Base-by-base conservation (phyloP, 2,329 filamentous ascomycete species). In the Fusarium albosuccineum region DNA sequence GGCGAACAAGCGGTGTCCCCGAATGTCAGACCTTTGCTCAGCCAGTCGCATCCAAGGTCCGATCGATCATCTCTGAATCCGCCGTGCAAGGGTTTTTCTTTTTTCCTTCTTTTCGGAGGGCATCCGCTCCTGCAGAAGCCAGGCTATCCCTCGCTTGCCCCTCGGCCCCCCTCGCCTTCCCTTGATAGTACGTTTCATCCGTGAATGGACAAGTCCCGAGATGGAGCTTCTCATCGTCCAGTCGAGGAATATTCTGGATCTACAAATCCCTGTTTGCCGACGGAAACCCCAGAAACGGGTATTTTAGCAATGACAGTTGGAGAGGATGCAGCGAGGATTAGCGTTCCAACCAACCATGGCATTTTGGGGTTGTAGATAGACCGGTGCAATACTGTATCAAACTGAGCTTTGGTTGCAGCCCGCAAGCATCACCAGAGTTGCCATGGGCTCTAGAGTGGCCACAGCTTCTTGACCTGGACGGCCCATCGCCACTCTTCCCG, bases 121-220 rank as follows among this genome's bases (percentile, higher is more conserved):
- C 37, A 58, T 57, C 46, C 37, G 51, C 57, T 50, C 50, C 29
- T 37, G 50, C 61, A 62, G 59, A 34, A 22, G 33, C 27, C 36
- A 36, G 60, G 60, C 39, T 59, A 42, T 60, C 55, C 65, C 55
- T 61, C 55, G 40, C 54, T 53, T 22, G 45, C n/a, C 30, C 52
- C 41, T 62, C 58, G 46, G 22, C 16, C 34, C 9, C 53, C 14
- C 29, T 17, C 57, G 60, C 46, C 26, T 53, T 30, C 60, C 27
- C 60, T 58, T 60, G 44, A 17, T 55, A 57, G 41, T 56, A 44
- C 68, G 70, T 67, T 70, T 68, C 70, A 68, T 65, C 50, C 61
- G 58, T 65, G 59, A 42, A 55, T 29, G 10, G 41, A 41, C 14
- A 40, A 50, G 42, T 48, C 50, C 50, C 49, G 41, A 64, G 58